These are phyloP conservation scores for Rickenella mellea DNA, from an alignment of 768 basidiomycete species.

Conservation along the genomic window DNA sequence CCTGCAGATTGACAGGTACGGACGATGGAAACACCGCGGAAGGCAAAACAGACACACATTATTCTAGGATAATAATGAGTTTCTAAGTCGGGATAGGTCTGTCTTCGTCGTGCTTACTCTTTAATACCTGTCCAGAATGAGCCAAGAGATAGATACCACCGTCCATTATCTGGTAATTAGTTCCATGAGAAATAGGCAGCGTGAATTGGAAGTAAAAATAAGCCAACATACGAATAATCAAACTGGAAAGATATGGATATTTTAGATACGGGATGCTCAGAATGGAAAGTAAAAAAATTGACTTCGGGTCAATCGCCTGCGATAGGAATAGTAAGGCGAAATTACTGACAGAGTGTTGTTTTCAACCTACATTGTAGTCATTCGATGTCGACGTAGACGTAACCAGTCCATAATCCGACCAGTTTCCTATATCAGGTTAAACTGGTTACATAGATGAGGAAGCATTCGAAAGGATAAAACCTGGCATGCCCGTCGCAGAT, in stretches of 20 bases:
- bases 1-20: too few relatives aligned
- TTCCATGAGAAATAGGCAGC: too few relatives aligned
- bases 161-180: slow-evolving; percentile 25
- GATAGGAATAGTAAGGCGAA: background rate
- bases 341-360: background rate
- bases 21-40: background rate
- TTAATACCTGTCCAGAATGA: slow-evolving; percentile 52
- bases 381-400: slow-evolving; percentile 30
- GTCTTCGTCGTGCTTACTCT: too few relatives aligned
- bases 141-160: slow-evolving; percentile 41
- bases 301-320: slow-evolving; percentile 48
- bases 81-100: too few relatives aligned
- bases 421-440: too few relatives aligned
- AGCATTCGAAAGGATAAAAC: too few relatives aligned
- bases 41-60: background rate
- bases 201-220: background rate
- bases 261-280: too few relatives aligned
- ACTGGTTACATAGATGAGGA: too few relatives aligned
- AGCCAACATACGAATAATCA: slow-evolving; percentile 27
- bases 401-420: slow-evolving; percentile 36
- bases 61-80: too few relatives aligned
- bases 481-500: slow-evolving; percentile 31
- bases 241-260: background rate
- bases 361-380: slow-evolving; percentile 28
- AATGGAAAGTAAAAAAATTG: slow-evolving; percentile 10